Evolutionary conservation across 2,329 filamentous ascomycete genomes (phyloP).

Genomic region (Cyanodermella asteris): DNA sequence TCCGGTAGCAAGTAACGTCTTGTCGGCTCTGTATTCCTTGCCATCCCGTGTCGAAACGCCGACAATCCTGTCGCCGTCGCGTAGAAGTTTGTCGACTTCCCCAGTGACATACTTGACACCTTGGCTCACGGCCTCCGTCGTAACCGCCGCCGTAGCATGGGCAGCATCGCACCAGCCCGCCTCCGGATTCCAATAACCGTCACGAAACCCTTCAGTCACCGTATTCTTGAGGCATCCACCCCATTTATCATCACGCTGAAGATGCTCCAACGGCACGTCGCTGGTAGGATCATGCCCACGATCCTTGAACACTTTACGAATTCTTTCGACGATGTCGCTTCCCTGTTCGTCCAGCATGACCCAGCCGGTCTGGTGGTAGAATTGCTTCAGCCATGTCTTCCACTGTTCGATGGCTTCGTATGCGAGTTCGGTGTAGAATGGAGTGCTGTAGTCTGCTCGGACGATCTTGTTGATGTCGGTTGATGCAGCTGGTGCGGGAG

Average conservation of each 20-base stretch:
- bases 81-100: slow-evolving; percentile 22
- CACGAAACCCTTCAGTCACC: not conserved
- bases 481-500: slow-evolving; percentile 36
- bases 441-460: slow-evolving; percentile 44
- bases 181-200: slow-evolving; percentile 25
- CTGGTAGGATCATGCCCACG: slow-evolving; percentile 13
- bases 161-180: slow-evolving; percentile 33
- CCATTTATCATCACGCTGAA: slow-evolving; percentile 6
- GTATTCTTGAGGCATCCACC: slow-evolving; percentile 1
- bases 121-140: slow-evolving; percentile 19
- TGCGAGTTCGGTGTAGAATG: slow-evolving; percentile 40
- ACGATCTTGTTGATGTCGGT: slow-evolving; percentile 57
- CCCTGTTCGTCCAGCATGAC: slow-evolving; percentile 30
- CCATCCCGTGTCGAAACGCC: slow-evolving; percentile 31
- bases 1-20: slow-evolving; percentile 32
- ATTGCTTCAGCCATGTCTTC: slow-evolving; percentile 29
- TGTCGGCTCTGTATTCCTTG: slow-evolving; percentile 25
- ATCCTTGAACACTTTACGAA: slow-evolving; percentile 30
- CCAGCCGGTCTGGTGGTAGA: slow-evolving; percentile 39
- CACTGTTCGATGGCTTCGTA: slow-evolving; percentile 45
- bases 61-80: slow-evolving; percentile 20
- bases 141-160: slow-evolving; percentile 22
- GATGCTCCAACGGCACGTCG: not conserved
- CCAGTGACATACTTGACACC: slow-evolving; percentile 25
- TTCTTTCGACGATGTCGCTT: slow-evolving; percentile 26